Evolutionary conservation across 495 filamentous ascomycete genomes (phyloP).

Genomic region (Immersiella caudata): DNA sequence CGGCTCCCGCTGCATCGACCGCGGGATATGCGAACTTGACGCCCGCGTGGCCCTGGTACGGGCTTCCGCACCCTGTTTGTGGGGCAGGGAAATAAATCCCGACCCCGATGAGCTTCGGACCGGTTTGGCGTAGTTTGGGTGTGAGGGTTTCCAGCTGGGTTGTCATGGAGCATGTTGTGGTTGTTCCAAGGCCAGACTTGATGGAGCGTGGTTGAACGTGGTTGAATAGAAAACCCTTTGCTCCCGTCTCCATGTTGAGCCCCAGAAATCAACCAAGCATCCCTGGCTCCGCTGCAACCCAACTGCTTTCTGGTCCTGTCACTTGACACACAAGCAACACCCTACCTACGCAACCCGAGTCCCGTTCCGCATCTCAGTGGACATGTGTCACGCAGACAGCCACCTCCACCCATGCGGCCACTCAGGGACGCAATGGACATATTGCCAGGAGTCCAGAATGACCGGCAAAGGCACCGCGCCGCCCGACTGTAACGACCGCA

Average conservation of each 20-base stretch:
- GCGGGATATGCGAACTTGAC: neutral
- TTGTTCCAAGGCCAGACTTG: neutral
- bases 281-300: neutral
- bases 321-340: neutral
- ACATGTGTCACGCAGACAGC: constrained; percentile 16
- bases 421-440: constrained; percentile 9
- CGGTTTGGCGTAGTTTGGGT: neutral
- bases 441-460: constrained; percentile 16
- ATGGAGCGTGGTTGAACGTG: neutral
- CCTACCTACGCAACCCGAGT: neutral
- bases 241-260: neutral
- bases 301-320: neutral
- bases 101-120: neutral
- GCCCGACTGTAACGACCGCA: constrained; percentile 7
- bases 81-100: neutral
- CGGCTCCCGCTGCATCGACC: neutral
- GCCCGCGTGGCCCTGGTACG: neutral
- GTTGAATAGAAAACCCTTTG: neutral
- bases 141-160: neutral
- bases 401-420: constrained; percentile 17
- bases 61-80: neutral
- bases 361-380: neutral
- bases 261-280: neutral
- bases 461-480: constrained; percentile 5
- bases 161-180: neutral